Conservation (phyloP, 2,329 filamentous ascomycete genomes). For the Neonectria faginata region DNA sequence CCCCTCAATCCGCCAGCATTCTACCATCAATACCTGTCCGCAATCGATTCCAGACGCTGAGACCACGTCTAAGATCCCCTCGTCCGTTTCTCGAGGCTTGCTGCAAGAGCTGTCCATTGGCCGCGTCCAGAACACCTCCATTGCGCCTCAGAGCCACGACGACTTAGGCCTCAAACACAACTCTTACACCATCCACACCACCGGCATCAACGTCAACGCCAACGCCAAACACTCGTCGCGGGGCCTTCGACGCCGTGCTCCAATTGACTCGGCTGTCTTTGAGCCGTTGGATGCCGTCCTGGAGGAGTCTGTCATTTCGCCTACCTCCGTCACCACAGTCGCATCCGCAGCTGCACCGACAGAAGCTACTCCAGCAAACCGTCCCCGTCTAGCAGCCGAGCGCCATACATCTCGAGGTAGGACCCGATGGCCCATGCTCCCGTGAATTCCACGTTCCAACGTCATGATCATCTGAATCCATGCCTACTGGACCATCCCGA, state of each 20-base stretch:
- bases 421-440: conserved; percentile 15
- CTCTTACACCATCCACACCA: conserved; percentile 5
- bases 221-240: conserved; percentile 37
- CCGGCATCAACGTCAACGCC: conserved; percentile 5
- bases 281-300: conserved; percentile 50
- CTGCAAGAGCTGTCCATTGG: conserved; percentile 46
- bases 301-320: conserved; percentile 43
- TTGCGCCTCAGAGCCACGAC: conserved; percentile 24
- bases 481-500: background rate
- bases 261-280: conserved; percentile 49
- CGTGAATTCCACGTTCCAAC: background rate
- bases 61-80: conserved; percentile 35
- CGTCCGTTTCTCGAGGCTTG: conserved; percentile 32
- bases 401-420: conserved; percentile 32
- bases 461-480: background rate
- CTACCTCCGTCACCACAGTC: conserved; percentile 15
- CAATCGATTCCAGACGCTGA: conserved; percentile 4
- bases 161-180: conserved; percentile 11
- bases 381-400: conserved; percentile 11
- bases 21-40: conserved; percentile 11
- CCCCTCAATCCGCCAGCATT: conserved; percentile 25
- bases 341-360: conserved; percentile 15
- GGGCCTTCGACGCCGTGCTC: conserved; percentile 46
- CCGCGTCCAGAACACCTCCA: conserved; percentile 43
- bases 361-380: conserved; percentile 16